A percentile compares a stretch with the other conserved stretches of the same genome.
Conservation (phyloP, 345 rosid species). For the Gossypium longicalyx region DNA sequence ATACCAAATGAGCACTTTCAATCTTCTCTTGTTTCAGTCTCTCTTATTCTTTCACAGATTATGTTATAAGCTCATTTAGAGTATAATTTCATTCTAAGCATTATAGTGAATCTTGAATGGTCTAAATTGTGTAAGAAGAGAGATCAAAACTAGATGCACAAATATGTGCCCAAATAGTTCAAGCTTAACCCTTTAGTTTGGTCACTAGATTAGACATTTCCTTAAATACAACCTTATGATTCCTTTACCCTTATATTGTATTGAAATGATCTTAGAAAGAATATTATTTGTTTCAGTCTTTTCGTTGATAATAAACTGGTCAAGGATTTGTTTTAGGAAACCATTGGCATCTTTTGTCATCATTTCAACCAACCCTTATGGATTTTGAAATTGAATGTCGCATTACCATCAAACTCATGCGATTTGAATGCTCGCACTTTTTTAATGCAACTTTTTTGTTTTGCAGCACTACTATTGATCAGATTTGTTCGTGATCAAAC, state of each 20-base stretch:
- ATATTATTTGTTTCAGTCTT: conserved; percentile 9
- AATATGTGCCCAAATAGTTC: background rate
- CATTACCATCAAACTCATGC: background rate
- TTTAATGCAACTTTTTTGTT: too few species aligned
- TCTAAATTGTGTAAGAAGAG: background rate
- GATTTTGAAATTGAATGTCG: background rate
- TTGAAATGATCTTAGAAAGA: background rate
- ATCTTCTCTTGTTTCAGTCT: background rate
- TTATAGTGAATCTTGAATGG: background rate
- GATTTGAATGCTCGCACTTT: background rate
- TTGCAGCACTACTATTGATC: too few species aligned
- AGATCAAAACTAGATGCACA: background rate
- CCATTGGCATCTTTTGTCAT: background rate
- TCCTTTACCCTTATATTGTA: background rate
- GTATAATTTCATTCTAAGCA: background rate
- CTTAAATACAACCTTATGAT: background rate
- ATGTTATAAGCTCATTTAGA: background rate
- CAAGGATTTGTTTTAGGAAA: background rate
- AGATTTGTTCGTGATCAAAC: too few species aligned
- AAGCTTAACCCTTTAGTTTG: background rate
- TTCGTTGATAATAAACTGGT: background rate
- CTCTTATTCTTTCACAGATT: background rate
- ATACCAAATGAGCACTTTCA: conserved; percentile 1
- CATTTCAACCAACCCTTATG: background rate
- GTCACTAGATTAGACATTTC: background rate